Percentiles rank a stretch among this genome's conserved stretches.
These are phyloP conservation scores for Xanthoconium purpureum DNA, from an alignment of 768 basidiomycete species.

Conservation along the genomic window DNA sequence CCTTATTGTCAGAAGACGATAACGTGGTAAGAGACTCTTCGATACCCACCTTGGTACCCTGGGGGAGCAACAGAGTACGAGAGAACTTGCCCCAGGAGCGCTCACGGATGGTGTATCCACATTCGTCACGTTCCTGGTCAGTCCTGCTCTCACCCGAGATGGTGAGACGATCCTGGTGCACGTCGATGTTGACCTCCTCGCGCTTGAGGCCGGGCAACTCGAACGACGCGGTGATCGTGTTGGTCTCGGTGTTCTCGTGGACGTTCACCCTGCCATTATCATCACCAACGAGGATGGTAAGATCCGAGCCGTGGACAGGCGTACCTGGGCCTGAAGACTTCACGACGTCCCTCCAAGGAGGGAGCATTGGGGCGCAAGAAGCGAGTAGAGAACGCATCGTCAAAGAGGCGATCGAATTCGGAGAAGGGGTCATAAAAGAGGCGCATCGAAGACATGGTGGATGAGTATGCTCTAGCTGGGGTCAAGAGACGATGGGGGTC, in stretches of 20 bases:
- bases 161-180: conserved; percentile 47
- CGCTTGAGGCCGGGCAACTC: conserved; percentile 56
- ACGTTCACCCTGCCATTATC: conserved; percentile 49
- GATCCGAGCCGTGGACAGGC: not conserved
- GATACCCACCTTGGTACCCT: conserved; percentile 43
- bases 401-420: conserved; percentile 44
- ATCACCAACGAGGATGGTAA: not conserved
- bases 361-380: conserved; percentile 10
- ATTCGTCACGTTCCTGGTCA: conserved; percentile 33
- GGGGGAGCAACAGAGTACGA: conserved; percentile 45
- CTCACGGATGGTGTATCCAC: conserved; percentile 40
- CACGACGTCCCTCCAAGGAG: conserved; percentile 8
- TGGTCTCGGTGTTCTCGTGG: conserved; percentile 45
- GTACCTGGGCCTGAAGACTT: conserved; percentile 34
- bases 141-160: conserved; percentile 48
- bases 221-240: conserved; percentile 52
- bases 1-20: not conserved
- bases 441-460: conserved; percentile 27
- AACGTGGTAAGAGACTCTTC: not conserved
- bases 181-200: conserved; percentile 50
- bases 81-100: conserved; percentile 48
- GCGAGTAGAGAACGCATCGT: conserved; percentile 35
- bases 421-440: conserved; percentile 38
- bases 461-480: not conserved
- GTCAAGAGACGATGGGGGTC: not conserved